A percentile compares a stretch with the other conserved stretches of the same genome.
These are phyloP conservation scores for Wallacemonas collosoma DNA, from an alignment of 208 protist species.

Conservation along the genomic window DNA sequence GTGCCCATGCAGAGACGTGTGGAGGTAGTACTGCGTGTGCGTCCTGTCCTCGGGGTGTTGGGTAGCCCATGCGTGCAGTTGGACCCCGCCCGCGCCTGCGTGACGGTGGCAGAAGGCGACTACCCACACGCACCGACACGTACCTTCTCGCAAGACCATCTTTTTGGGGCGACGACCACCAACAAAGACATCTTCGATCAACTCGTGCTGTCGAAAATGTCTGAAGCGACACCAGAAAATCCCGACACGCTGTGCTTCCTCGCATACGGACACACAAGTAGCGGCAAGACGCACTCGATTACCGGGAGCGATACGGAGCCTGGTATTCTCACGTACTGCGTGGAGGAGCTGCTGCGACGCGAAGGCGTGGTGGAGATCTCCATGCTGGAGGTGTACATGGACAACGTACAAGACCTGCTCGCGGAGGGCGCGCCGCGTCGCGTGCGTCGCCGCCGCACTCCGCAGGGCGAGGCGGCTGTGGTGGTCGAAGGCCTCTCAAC, in stretches of 20 bases:
- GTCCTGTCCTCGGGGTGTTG: conserved; percentile 25
- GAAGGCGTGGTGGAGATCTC: conserved; percentile 84
- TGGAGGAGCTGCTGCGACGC: conserved; percentile 64
- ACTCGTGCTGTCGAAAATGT: conserved; percentile 63
- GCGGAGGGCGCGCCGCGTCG: conserved; percentile 57
- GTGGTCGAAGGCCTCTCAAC: conserved; percentile 79
- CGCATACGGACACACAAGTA: conserved; percentile 89
- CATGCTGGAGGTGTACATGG: conserved; percentile 88
- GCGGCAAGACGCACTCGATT: conserved; percentile 91
- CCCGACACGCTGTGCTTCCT: conserved; percentile 89
- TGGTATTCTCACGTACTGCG: conserved; percentile 69
- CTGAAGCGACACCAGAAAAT: conserved; percentile 37
- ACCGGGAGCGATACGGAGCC: conserved; percentile 62
- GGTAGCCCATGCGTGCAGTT: conserved; percentile 43
- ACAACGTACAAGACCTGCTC: conserved; percentile 81
- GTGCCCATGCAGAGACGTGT: conserved; percentile 46
- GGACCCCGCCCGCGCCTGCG: conserved; percentile 14
- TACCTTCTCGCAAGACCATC: conserved; percentile 36
- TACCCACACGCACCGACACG: conserved; percentile 19
- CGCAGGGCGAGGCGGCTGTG: conserved; percentile 32
- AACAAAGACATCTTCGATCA: conserved; percentile 72
- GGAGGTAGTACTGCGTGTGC: conserved; percentile 72
- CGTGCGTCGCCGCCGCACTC: conserved; percentile 45
- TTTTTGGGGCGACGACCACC: conserved; percentile 41
- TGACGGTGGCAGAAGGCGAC: conserved; percentile 31